These are phyloP conservation scores for Cordyceps militaris DNA, from an alignment of 2,329 filamentous ascomycete species.

Conservation along the genomic window DNA sequence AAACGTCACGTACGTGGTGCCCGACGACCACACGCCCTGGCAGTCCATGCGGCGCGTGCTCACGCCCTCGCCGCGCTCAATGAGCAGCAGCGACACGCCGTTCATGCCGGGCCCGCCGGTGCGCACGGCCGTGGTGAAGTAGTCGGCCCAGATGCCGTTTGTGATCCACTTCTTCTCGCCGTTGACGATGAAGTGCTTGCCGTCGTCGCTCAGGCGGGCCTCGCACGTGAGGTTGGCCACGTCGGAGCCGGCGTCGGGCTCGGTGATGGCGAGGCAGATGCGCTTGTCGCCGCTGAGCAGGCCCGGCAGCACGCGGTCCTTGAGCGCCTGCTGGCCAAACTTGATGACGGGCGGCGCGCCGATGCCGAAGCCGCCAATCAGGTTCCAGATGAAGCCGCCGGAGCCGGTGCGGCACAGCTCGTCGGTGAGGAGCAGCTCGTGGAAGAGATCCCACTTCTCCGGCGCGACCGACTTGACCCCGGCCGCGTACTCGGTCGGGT, in stretches of 20 bases:
- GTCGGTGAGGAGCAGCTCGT: constrained; percentile 92
- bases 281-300: constrained; percentile 91
- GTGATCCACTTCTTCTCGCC: constrained; percentile 99
- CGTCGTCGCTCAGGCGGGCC: constrained; percentile 88
- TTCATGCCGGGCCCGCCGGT: constrained; percentile 89
- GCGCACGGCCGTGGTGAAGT: constrained; percentile 94
- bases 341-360: constrained; percentile 87
- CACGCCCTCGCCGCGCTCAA: constrained; percentile 84
- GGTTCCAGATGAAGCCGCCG: constrained; percentile 93
- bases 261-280: constrained; percentile 95
- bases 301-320: constrained; percentile 80
- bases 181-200: constrained; percentile 99
- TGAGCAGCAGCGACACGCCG: constrained; percentile 82
- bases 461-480: constrained; percentile 69
- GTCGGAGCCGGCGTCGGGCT: constrained; percentile 90
- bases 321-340: constrained; percentile 77
- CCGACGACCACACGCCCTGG: constrained; percentile 92
- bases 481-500: constrained; percentile 65
- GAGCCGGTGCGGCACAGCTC: constrained; percentile 84
- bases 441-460: constrained; percentile 97
- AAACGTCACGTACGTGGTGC: constrained; percentile 96
- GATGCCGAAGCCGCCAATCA: constrained; percentile 94
- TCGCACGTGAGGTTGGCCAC: constrained; percentile 94
- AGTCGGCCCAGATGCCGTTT: constrained; percentile 93
- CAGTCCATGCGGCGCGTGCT: constrained; percentile 95